phyloP scores from a whole-genome alignment of 331 rosid species.

The Pyracantha coccinea region DNA sequence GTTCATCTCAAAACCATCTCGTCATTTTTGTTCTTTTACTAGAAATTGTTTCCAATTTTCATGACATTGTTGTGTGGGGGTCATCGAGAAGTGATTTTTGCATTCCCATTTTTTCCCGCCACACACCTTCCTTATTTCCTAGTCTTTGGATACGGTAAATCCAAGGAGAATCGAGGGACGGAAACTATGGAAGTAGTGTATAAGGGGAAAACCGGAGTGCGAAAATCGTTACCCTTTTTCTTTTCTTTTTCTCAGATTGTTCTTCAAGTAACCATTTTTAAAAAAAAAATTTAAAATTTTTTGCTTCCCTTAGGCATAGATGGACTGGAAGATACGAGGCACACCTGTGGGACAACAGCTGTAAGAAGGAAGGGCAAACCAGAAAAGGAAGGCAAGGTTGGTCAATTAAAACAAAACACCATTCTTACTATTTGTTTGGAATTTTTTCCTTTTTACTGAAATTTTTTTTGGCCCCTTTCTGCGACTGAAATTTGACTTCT shows the following conservation, averaged over 20 bases:
- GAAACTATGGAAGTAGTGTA: not conserved
- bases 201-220: not conserved
- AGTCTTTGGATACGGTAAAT: not conserved
- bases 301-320: constrained; percentile 46
- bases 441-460: not conserved
- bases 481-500: constrained; percentile 16
- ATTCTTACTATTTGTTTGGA: not conserved
- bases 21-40: not conserved
- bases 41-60: not conserved
- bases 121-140: too few species aligned
- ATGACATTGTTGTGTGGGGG: not conserved
- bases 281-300: too few species aligned
- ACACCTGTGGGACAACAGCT: constrained; percentile 55
- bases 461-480: constrained; percentile 11
- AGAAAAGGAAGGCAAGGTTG: constrained; percentile 99
- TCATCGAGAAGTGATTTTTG: not conserved
- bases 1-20: constrained; percentile 11
- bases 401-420: constrained; percentile 5
- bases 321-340: constrained; percentile 85
- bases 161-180: not conserved
- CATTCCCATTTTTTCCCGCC: not conserved
- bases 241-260: not conserved
- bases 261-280: not conserved
- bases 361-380: constrained; percentile 98
- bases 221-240: not conserved